A percentile compares a stretch with the other conserved stretches of the same genome.
Conservation (phyloP, 2,329 filamentous ascomycete genomes). For the Macrophomina tecta region DNA sequence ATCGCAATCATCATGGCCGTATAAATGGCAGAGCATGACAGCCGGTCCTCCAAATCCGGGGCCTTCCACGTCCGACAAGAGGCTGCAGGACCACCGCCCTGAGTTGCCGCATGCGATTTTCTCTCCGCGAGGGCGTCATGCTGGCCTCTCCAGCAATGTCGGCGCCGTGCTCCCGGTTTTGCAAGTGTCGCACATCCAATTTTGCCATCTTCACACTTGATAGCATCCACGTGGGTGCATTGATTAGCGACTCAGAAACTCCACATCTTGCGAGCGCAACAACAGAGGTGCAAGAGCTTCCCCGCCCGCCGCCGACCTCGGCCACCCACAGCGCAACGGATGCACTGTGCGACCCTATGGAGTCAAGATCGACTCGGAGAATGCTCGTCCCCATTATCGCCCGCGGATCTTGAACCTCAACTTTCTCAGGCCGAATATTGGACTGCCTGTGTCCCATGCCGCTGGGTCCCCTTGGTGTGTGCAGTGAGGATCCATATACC, state of each 20-base stretch:
- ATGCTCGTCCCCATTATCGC: neutral
- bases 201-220: constrained; percentile 10
- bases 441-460: neutral
- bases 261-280: constrained; percentile 1
- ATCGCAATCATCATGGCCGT: neutral
- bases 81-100: neutral
- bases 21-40: neutral
- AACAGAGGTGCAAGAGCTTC: neutral
- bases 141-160: neutral
- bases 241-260: constrained; percentile 12
- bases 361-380: neutral
- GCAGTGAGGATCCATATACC: neutral
- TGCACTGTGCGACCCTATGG: neutral
- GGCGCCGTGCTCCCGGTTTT: neutral
- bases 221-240: constrained; percentile 16
- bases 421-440: neutral
- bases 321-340: neutral
- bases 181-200: constrained; percentile 17
- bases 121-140: neutral
- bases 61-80: neutral
- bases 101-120: constrained; percentile 2
- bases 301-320: constrained; percentile 5
- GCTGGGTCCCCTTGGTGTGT: neutral
- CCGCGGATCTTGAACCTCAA: neutral
- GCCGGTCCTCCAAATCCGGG: neutral